Conservation (phyloP, 1,139 yeast genomes). For the Yamadazyma triangularis region DNA sequence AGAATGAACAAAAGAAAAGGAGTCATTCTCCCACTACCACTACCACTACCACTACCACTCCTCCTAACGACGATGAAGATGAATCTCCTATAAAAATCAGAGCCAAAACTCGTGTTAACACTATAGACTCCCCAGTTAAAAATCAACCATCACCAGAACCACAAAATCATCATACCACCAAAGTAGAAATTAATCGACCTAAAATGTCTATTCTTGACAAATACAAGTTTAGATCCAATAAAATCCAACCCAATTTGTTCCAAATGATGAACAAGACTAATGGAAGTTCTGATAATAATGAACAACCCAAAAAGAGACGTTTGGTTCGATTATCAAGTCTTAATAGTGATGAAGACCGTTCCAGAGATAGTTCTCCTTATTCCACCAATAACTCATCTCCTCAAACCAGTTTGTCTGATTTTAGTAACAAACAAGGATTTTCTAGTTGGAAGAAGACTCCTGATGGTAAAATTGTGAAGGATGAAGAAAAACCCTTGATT, state of each 20-base stretch:
- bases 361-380: constrained; percentile 11
- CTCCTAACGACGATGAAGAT: constrained; percentile 13
- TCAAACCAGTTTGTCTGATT: constrained; percentile 7
- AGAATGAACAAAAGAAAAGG: constrained; percentile 3
- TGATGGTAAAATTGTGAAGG: constrained; percentile 8
- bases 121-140: constrained; percentile 16
- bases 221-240: constrained; percentile 27
- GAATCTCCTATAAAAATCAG: constrained; percentile 30
- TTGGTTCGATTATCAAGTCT: constrained; percentile 32
- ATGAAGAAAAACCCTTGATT: too few species aligned
- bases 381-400: constrained; percentile 1
- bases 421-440: constrained; percentile 6
- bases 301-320: constrained; percentile 26
- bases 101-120: constrained; percentile 31
- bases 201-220: constrained; percentile 52
- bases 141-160: too few species aligned
- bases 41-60: too few species aligned
- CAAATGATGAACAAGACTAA: constrained; percentile 13
- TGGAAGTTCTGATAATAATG: constrained; percentile 11
- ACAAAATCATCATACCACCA: constrained; percentile 26
- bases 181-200: constrained; percentile 53
- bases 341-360: constrained; percentile 7
- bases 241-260: constrained; percentile 22
- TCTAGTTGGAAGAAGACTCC: constrained; percentile 8
- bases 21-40: too few species aligned